Conservation (phyloP, 805 yeast genomes). For the Metschnikowia sp. region DNA sequence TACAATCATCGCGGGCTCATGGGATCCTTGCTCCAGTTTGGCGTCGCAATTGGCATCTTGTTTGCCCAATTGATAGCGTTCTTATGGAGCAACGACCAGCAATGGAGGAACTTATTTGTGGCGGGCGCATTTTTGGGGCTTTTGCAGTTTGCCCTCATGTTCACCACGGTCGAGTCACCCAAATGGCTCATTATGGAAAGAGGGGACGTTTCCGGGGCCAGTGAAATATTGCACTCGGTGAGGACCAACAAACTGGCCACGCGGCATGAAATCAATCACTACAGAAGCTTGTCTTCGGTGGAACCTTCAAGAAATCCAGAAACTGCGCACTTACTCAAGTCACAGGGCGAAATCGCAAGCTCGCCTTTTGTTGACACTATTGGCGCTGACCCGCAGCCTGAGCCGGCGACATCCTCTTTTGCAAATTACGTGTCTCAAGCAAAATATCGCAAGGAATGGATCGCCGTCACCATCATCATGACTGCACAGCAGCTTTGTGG, state of each 20-base stretch:
- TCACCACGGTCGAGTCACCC: conserved; percentile 38
- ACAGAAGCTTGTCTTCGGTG: conserved; percentile 24
- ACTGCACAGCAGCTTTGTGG: conserved; percentile 35
- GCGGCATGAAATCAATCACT: conserved; percentile 33
- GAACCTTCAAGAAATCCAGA: neutral
- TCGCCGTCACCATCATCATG: conserved; percentile 35
- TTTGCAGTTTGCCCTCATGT: conserved; percentile 28
- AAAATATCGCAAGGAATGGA: conserved; percentile 22
- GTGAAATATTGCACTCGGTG: conserved; percentile 23
- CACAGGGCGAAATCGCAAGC: neutral
- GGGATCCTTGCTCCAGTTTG: conserved; percentile 38
- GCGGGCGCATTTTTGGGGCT: conserved; percentile 24
- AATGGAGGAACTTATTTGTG: conserved; percentile 36
- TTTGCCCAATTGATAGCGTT: conserved; percentile 31
- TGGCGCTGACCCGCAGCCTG: too few relatives aligned
- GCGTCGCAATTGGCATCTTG: conserved; percentile 38
- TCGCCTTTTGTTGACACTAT: neutral
- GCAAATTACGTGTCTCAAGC: conserved; percentile 20
- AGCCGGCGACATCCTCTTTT: neutral
- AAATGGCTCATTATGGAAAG: conserved; percentile 38
- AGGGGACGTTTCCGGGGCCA: conserved; percentile 29
- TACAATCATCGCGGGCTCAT: conserved; percentile 39
- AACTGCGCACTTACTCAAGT: neutral
- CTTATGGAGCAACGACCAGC: conserved; percentile 32
- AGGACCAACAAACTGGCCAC: conserved; percentile 31